Base-by-base conservation (phyloP, 129 eudicot species). In the Mikania micrantha region DNA sequence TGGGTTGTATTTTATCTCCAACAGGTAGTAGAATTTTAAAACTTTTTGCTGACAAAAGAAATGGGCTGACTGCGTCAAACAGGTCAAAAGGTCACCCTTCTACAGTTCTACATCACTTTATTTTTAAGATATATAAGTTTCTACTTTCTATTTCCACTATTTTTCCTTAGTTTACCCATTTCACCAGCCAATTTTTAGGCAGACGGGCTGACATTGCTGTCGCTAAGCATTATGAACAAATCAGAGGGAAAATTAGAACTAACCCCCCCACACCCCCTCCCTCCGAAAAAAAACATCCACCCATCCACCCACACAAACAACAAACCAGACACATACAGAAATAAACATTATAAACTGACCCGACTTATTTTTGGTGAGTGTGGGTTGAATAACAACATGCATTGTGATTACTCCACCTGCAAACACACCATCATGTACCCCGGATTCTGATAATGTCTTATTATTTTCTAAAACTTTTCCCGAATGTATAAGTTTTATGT, bases 311-410 rank as follows among this genome's bases (percentile, higher is more conserved):
- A n/a, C n/a, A n/a, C n/a, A n/a, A n/a, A n/a, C n/a, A n/a, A n/a
- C n/a, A n/a, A n/a, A n/a, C 11, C 56, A 66, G 13, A 50, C 34
- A 68, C 21, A 53, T 50, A 17, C 35, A 62, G 29, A 13, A 64
- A 45, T 27, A 67, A 39, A 56, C 29, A n/a, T 75, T 25, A 29
- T 28, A 67, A 34, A 68, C 73, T 42, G 8, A 85, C 91, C 91
- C 76, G 95, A 57, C 71, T 88, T 88, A 71, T 69, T 80, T 77
- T 85, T 88, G 11, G 82, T 65, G 70, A 88, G 60, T 64, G 83
- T 73, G 34, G 96, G 92, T 60, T 85, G 96, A 70, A 88, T 74
- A 24, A 88, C 96, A 20, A 88, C 89, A 77, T 28, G 32, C 32
- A 28, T 4, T 28, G 4, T 28, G 32, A 28, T 28, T 28, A 28